These are phyloP conservation scores for Termitomyces sp. DNA, from an alignment of 768 basidiomycete species.

Conservation along the genomic window DNA sequence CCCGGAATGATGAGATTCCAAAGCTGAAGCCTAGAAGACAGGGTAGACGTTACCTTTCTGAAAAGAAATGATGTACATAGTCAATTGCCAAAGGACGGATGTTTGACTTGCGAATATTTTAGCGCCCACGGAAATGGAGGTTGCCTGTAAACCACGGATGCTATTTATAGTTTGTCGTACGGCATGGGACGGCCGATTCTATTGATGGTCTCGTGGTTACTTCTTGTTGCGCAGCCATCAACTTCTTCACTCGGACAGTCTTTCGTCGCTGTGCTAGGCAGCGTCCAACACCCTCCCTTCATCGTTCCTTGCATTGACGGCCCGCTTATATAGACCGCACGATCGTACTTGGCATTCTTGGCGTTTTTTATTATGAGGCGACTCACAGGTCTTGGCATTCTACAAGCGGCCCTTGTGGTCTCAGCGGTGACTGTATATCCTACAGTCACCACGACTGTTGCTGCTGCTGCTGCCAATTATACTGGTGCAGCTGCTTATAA, in stretches of 20 bases:
- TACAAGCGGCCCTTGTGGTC: conserved; percentile 7
- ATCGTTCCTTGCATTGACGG: background rate
- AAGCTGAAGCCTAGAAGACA: too few species aligned
- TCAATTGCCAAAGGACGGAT: too few species aligned
- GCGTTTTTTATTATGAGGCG: background rate
- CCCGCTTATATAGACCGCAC: background rate
- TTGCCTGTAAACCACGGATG: too few species aligned
- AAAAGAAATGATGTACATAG: too few species aligned
- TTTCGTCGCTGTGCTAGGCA: background rate
- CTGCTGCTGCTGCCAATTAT: conserved; percentile 35
- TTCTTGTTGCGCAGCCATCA: too few species aligned
- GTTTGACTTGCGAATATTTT: too few species aligned
- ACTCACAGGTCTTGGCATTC: conserved; percentile 6
- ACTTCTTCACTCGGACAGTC: background rate
- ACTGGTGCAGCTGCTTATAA: conserved; percentile 54
- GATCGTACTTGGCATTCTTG: conserved; percentile 4
- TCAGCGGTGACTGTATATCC: conserved; percentile 32
- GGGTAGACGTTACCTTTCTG: too few species aligned
- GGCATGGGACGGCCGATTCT: too few species aligned
- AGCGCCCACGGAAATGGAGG: too few species aligned
- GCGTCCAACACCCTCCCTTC: background rate
- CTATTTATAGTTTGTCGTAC: too few species aligned
- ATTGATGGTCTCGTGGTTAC: too few species aligned
- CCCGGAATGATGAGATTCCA: too few species aligned
- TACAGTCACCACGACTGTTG: conserved; percentile 18